Conservation (phyloP, 1,139 yeast species). For the Yamadazyma conglobata region DNA sequence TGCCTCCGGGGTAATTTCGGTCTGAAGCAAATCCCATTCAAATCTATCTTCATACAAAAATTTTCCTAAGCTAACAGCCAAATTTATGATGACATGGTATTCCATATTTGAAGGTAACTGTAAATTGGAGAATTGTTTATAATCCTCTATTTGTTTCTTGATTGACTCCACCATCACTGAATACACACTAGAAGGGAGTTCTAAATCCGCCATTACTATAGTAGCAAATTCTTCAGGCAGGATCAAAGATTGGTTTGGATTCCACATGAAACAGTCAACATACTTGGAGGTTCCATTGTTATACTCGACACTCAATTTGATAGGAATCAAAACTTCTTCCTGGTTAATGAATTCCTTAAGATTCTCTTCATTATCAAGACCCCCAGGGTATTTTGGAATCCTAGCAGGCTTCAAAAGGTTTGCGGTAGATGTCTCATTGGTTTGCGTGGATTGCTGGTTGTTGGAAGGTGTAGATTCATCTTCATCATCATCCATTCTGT, state of each 20-base stretch:
- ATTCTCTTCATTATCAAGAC: constrained; percentile 23
- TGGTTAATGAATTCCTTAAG: constrained; percentile 26
- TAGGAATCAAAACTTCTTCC: constrained; percentile 64
- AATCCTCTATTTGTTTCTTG: constrained; percentile 76
- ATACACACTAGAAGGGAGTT: constrained; percentile 63
- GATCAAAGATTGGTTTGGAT: constrained; percentile 68
- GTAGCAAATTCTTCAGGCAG: constrained; percentile 85
- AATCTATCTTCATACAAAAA: constrained; percentile 86
- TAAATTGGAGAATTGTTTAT: constrained; percentile 51
- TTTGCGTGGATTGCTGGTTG: constrained; percentile 21
- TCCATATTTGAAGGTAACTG: constrained; percentile 63
- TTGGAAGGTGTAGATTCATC: constrained; percentile 47
- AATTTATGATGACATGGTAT: constrained; percentile 73
- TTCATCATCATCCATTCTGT: constrained; percentile 58
- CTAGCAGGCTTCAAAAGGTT: constrained; percentile 30
- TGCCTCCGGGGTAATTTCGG: constrained; percentile 70
- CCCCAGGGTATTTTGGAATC: constrained; percentile 26
- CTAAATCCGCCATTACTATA: constrained; percentile 78
- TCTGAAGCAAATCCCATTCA: constrained; percentile 83
- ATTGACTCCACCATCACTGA: constrained; percentile 69
- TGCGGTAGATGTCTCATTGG: constrained; percentile 29
- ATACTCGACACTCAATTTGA: constrained; percentile 70
- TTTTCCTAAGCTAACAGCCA: constrained; percentile 81
- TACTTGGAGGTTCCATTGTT: constrained; percentile 57
- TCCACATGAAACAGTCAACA: constrained; percentile 88